Evolutionary conservation across 2,329 filamentous ascomycete genomes (phyloP), one percentile per base, ranked within the genome.

Genomic region (Didymella pomorum): DNA sequence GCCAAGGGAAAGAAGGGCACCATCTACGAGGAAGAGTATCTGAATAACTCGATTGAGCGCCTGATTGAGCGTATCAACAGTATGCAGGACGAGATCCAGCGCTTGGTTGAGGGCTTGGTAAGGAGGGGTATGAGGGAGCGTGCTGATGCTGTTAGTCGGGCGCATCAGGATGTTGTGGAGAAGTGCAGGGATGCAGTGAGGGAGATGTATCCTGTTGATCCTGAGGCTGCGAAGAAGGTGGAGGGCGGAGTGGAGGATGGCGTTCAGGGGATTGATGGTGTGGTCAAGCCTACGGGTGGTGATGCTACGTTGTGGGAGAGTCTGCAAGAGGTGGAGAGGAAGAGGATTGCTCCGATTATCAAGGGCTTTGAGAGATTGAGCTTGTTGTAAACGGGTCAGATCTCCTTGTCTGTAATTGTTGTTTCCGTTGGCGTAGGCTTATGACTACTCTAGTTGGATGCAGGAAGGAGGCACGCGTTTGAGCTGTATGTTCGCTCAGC

Each of bases 1-100:
- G 95, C 95, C 0, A 83, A 92, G 8, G 95, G 95, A 23, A 94
- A 97, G 76, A 98, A 98, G 81, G 95, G 95, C 11, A 97, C 92
- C 16, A 91, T 99, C 5, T 99, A 99, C 76, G 95, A 99, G 77
- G 94, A 98, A 73, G 95, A 98, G 77, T 99, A 99, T 76, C 85
- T 99, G 5, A 89, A 97, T 58, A 95, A 93, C 75, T 94, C 89
- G 66, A 88, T 98, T 33, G 86, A 89, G 12, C 84, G 95, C 23
- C 83, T 99, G 31, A 86, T 97, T 14, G 92, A 96, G 75, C 84
- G 93, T 33, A 87, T 97, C 21, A 92, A 93, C 75, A 82, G 82
- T 21, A 84, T 89, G 2, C 84, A 87, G 49, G 83, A 86, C 0
- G 95, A 99, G 74, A 86, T 92, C 0, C 84, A 87, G 71, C 80